Conservation (phyloP, 306 rosid species). For the Quercus robur region DNA sequence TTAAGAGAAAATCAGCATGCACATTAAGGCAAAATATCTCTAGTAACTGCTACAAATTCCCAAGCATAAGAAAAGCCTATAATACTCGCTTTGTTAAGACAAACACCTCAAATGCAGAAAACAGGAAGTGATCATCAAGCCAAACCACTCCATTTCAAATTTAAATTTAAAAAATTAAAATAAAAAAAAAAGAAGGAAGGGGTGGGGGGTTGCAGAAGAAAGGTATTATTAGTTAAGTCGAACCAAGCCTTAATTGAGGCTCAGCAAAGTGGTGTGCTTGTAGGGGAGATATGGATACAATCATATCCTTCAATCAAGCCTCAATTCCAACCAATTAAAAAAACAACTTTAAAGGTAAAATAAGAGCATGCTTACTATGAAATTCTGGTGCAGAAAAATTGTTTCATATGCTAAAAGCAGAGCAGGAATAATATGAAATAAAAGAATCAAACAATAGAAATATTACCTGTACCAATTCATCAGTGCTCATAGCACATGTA, state of each 20-base stretch:
- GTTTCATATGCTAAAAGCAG: not conserved
- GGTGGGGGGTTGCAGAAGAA: not conserved
- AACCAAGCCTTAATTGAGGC: not conserved
- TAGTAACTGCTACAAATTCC: not conserved
- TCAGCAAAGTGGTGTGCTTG: not conserved
- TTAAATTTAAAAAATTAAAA: not conserved
- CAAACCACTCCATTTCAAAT: not conserved
- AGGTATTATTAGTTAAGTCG: not conserved
- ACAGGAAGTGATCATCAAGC: not conserved
- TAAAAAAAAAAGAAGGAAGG: too few relatives aligned
- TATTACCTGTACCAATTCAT: slow-evolving; percentile 37
- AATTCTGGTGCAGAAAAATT: not conserved
- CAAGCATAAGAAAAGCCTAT: not conserved
- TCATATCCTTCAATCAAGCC: not conserved
- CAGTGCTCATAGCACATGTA: slow-evolving; percentile 31
- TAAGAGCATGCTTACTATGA: not conserved
- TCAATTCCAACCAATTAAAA: not conserved
- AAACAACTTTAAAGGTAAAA: too few relatives aligned
- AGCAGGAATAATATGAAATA: not conserved
- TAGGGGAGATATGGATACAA: not conserved
- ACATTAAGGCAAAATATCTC: not conserved
- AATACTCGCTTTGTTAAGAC: not conserved
- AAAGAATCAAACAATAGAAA: not conserved
- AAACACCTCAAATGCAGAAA: not conserved
- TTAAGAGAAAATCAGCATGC: not conserved